A percentile compares a stretch with the other conserved stretches of the same genome.
Conservation (phyloP, 2,329 filamentous ascomycete species). For the Alternaria rosae region DNA sequence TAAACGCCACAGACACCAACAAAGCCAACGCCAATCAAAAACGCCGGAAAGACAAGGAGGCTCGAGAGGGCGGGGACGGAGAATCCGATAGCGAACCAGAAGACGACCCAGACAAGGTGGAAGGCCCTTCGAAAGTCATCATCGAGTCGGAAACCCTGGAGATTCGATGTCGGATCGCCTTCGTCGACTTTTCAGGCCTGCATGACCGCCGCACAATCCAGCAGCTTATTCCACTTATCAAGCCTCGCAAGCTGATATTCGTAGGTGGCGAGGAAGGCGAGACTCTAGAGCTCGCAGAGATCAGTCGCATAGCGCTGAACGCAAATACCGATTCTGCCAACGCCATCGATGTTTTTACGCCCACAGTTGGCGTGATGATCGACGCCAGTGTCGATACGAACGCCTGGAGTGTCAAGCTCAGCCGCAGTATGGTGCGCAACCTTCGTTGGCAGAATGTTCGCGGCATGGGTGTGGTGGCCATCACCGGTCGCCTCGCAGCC, state of each 20-base stretch:
- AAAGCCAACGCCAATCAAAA: slow-evolving; percentile 61
- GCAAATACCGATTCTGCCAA: slow-evolving; percentile 55
- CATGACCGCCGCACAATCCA: slow-evolving; percentile 93
- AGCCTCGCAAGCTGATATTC: slow-evolving; percentile 93
- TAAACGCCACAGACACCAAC: slow-evolving; percentile 49
- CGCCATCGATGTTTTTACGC: slow-evolving; percentile 77
- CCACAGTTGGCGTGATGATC: slow-evolving; percentile 73
- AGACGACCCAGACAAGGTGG: slow-evolving; percentile 61
- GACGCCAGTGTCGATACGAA: slow-evolving; percentile 98
- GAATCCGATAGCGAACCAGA: slow-evolving; percentile 58
- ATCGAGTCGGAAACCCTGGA: slow-evolving; percentile 69
- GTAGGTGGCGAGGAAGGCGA: slow-evolving; percentile 81
- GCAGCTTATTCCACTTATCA: slow-evolving; percentile 93
- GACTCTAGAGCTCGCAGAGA: slow-evolving; percentile 74
- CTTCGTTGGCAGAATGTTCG: slow-evolving; percentile 95
- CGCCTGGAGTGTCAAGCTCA: slow-evolving; percentile 93
- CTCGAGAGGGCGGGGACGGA: slow-evolving; percentile 31
- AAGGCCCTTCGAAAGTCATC: slow-evolving; percentile 79
- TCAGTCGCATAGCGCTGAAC: slow-evolving; percentile 74
- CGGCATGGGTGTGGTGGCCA: slow-evolving; percentile 87
- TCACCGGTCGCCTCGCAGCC: slow-evolving; percentile 76
- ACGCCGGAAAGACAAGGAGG: slow-evolving; percentile 59
- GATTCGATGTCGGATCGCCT: slow-evolving; percentile 79
- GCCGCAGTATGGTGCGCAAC: slow-evolving; percentile 81
- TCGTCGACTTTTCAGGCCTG: slow-evolving; percentile 89